Conservation (phyloP, 106 monocot species). For the Dendrobium chrysotoxum region DNA sequence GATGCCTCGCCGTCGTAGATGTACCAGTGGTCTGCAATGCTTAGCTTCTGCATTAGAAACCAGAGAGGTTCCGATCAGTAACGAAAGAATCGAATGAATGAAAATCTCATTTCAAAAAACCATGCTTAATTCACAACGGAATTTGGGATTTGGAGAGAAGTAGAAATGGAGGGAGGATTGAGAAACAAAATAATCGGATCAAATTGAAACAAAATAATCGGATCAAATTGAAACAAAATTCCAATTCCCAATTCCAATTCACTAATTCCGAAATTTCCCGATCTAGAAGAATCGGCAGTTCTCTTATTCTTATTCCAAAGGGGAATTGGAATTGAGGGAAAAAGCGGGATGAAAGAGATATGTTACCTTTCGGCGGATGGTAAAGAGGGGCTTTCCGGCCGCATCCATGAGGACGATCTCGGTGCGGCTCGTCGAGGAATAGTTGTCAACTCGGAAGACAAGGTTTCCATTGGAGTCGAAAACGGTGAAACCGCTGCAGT, state of each 20-base stretch:
- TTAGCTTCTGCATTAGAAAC: slow-evolving; percentile 29
- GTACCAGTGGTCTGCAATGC: slow-evolving; percentile 44
- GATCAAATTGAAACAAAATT: background rate
- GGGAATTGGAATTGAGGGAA: background rate
- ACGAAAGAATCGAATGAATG: background rate
- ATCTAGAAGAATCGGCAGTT: background rate
- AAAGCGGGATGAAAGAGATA: background rate
- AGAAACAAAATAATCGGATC: background rate
- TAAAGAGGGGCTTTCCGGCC: slow-evolving; percentile 35
- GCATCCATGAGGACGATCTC: slow-evolving; percentile 61
- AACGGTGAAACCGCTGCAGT: slow-evolving; percentile 53
- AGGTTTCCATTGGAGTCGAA: slow-evolving; percentile 48
- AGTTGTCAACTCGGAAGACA: slow-evolving; percentile 50
- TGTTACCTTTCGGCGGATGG: slow-evolving; percentile 39
- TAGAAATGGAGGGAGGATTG: background rate
- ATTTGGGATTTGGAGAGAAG: background rate
- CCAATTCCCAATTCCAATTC: background rate
- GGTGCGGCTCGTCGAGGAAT: slow-evolving; percentile 15
- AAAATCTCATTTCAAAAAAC: background rate
- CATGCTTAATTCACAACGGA: background rate
- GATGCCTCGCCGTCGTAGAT: slow-evolving; percentile 44
- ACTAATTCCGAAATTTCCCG: background rate
- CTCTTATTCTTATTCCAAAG: background rate
- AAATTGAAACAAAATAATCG: background rate
- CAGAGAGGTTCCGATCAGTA: background rate